Conservation (phyloP, 805 yeast species). For the Kluyveromyces wickerhamii region DNA sequence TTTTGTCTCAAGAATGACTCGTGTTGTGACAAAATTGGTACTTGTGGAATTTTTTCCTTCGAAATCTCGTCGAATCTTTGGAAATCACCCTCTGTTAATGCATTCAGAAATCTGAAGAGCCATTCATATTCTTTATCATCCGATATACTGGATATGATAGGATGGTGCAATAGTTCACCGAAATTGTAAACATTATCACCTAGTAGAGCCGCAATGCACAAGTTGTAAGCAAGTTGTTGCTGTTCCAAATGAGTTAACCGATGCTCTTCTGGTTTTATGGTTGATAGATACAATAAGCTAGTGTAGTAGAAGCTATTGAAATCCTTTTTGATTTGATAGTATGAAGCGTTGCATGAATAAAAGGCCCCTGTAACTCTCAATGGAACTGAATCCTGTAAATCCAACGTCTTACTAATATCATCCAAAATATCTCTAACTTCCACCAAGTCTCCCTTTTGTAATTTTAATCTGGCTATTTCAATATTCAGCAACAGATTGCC, state of each 20-base stretch:
- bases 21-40: slow-evolving; percentile 50
- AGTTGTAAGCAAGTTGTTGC: slow-evolving; percentile 58
- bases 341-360: slow-evolving; percentile 72
- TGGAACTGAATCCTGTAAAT: slow-evolving; percentile 47
- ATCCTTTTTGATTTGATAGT: slow-evolving; percentile 66
- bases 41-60: slow-evolving; percentile 33
- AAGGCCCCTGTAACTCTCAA: slow-evolving; percentile 70
- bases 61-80: slow-evolving; percentile 48
- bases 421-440: slow-evolving; percentile 66
- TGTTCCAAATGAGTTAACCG: slow-evolving; percentile 25
- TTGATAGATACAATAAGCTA: slow-evolving; percentile 73
- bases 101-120: slow-evolving; percentile 62
- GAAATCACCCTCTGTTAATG: slow-evolving; percentile 75
- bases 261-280: slow-evolving; percentile 40
- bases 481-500: slow-evolving; percentile 53
- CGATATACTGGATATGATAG: slow-evolving; percentile 50
- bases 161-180: slow-evolving; percentile 90
- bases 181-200: slow-evolving; percentile 92
- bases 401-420: slow-evolving; percentile 48
- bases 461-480: slow-evolving; percentile 67
- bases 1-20: slow-evolving; percentile 75
- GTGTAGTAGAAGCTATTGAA: slow-evolving; percentile 76
- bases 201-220: slow-evolving; percentile 76
- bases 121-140: slow-evolving; percentile 48
- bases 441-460: slow-evolving; percentile 45